phyloP scores from a whole-genome alignment of 805 yeast species.

The Candida ovalis region DNA sequence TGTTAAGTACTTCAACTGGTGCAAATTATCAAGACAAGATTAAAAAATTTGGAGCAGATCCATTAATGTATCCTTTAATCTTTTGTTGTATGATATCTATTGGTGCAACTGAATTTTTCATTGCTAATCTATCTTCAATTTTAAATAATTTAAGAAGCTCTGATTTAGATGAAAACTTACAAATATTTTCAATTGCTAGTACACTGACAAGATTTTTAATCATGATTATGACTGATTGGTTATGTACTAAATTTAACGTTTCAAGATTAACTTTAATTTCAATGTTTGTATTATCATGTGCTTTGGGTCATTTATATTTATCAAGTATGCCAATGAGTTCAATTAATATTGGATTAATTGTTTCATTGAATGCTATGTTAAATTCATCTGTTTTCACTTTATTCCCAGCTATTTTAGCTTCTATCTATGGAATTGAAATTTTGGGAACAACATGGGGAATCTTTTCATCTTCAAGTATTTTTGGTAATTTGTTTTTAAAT shows the following conservation, averaged over 20 bases:
- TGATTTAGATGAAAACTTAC: constrained; percentile 21
- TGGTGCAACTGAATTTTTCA: constrained; percentile 85
- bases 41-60: constrained; percentile 33
- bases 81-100: constrained; percentile 61
- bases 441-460: constrained; percentile 94
- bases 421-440: constrained; percentile 82
- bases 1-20: constrained; percentile 20
- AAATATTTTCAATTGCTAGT: constrained; percentile 51
- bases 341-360: constrained; percentile 21
- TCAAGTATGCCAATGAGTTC: constrained; percentile 22
- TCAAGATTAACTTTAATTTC: constrained; percentile 30
- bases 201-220: constrained; percentile 63
- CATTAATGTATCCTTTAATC: constrained; percentile 62
- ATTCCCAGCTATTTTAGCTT: constrained; percentile 78
- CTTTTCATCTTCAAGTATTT: constrained; percentile 72
- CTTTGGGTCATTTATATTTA: constrained; percentile 27
- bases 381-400: constrained; percentile 83
- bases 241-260: constrained; percentile 30
- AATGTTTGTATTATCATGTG: constrained; percentile 23
- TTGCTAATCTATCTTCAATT: constrained; percentile 70
- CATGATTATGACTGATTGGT: constrained; percentile 66
- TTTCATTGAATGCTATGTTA: constrained; percentile 26
- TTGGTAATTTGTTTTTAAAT: constrained; percentile 42
- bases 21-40: constrained; percentile 11
- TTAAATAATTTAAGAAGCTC: constrained; percentile 18